phyloP scores from a whole-genome alignment of 1,284 basidiomycete genomes.

The Austroboletus novae-zelandiae region DNA sequence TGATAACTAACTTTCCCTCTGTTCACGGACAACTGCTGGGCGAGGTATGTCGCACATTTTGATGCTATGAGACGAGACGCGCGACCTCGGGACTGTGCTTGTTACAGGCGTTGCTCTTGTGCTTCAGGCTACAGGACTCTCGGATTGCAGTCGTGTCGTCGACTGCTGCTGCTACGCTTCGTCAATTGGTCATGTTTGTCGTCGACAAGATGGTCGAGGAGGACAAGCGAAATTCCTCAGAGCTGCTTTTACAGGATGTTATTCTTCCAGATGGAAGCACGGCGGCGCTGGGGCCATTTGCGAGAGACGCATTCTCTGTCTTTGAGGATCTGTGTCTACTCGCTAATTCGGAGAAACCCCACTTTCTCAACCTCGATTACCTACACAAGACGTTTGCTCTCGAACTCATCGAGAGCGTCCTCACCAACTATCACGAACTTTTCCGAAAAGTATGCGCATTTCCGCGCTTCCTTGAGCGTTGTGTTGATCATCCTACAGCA shows the following conservation, averaged over 20 bases:
- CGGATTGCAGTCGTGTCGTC: constrained; percentile 95
- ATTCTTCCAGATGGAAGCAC: constrained; percentile 63
- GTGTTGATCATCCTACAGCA: constrained; percentile 49
- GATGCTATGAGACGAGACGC: neutral
- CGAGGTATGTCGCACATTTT: constrained; percentile 52
- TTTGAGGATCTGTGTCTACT: constrained; percentile 90
- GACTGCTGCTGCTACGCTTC: constrained; percentile 93
- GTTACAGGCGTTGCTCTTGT: constrained; percentile 78
- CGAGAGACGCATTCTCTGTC: constrained; percentile 83
- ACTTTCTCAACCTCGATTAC: constrained; percentile 81
- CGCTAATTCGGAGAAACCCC: constrained; percentile 79
- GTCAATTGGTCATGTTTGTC: constrained; percentile 96
- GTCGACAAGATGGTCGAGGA: constrained; percentile 92
- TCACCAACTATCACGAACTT: constrained; percentile 90
- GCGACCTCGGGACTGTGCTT: neutral
- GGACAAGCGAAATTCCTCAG: constrained; percentile 51
- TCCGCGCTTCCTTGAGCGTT: neutral
- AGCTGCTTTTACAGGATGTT: constrained; percentile 41
- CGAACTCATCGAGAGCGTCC: constrained; percentile 94
- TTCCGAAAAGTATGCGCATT: constrained; percentile 69
- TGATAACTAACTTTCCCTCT: constrained; percentile 83
- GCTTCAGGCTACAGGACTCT: constrained; percentile 94
- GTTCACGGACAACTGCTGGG: constrained; percentile 80
- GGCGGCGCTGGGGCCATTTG: constrained; percentile 70
- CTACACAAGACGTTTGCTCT: constrained; percentile 93